A percentile compares a stretch with the other conserved stretches of the same genome.
phyloP scores from a whole-genome alignment of 768 basidiomycete genomes.

The Hygrophoropsis aurantiaca region DNA sequence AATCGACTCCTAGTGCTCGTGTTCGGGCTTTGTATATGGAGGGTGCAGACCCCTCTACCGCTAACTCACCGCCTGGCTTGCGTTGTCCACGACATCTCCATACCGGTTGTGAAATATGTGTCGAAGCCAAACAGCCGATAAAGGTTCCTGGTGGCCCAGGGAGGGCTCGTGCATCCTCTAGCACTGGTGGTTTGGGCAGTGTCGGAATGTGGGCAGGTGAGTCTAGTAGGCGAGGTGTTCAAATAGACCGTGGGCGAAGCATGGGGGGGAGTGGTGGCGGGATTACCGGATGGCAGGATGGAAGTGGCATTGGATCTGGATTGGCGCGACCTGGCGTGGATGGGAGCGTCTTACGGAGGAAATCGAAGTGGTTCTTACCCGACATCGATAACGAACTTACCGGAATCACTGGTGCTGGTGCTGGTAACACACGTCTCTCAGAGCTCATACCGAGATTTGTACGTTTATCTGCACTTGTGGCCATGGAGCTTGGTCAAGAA shows the following conservation, averaged over 20 bases:
- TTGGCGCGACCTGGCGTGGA: constrained; percentile 53
- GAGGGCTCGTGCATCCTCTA: constrained; percentile 15
- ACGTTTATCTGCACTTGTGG: constrained; percentile 74
- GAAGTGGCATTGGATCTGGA: constrained; percentile 72
- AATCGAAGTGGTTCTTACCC: constrained; percentile 24
- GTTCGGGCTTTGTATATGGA: constrained; percentile 53
- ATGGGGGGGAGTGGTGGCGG: constrained; percentile 41
- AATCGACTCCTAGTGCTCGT: constrained; percentile 36
- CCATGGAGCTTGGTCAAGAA: constrained; percentile 75
- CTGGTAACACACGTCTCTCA: constrained; percentile 63
- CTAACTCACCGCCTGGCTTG: constrained; percentile 60
- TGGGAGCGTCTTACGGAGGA: constrained; percentile 63
- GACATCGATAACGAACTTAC: constrained; percentile 18
- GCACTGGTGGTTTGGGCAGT: neutral
- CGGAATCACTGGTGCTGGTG: constrained; percentile 35
- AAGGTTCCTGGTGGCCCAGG: constrained; percentile 25
- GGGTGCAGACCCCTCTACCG: constrained; percentile 60
- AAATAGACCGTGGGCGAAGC: constrained; percentile 17
- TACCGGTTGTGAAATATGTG: constrained; percentile 73
- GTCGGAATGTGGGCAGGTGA: constrained; percentile 25
- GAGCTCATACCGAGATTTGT: constrained; percentile 73
- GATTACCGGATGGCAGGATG: constrained; percentile 74
- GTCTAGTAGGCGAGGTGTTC: constrained; percentile 18
- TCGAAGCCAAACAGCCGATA: constrained; percentile 51
- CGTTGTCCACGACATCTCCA: constrained; percentile 76